Base-by-base conservation (phyloP, 371 early-diverging fungal species). In the Rozella allomycis region DNA sequence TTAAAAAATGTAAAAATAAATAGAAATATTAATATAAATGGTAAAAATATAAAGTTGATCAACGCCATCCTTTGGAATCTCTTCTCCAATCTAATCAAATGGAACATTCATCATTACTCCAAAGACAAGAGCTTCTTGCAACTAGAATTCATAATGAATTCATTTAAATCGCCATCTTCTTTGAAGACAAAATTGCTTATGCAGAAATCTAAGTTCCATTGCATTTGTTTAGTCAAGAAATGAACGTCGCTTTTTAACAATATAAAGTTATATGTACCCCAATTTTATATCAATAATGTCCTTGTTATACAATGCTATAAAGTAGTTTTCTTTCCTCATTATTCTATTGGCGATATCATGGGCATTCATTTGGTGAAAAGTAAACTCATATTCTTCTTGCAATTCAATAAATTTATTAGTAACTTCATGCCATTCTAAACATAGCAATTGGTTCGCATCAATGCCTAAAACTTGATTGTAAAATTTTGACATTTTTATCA, bases 311-410 rank as follows among this genome's bases (percentile, higher is more conserved):
- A 96, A 46, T 5, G 88, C 90, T 36, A 93, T 74, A 54, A 90
- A 48, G 47, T 87, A 93, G 51, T 96, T 96, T 25, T 96, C 97
- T 34, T 73, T 67, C n/a, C 93, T 73, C 78, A 93, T 70, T 37
- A 96, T 88, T 20, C 90, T 70, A 49, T 79, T 82, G 12, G 86
- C 72, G 21, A 93, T 74, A 31, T 58, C 67, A 38, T 81, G 79
- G 5, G 79, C 86, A 40, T 85, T 74, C 19, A 96, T 47, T 14
- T 33, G n/a, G n/a, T n/a, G n/a, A n/a, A n/a, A n/a, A n/a, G n/a
- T n/a, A n/a, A n/a, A n/a, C n/a, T n/a, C n/a, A n/a, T n/a, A n/a
- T n/a, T n/a, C n/a, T n/a, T n/a, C n/a, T n/a, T n/a, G n/a, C n/a
- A n/a, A n/a, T n/a, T n/a, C n/a, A n/a, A n/a, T n/a, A n/a, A n/a